These are phyloP conservation scores for Scleroderma bovista DNA, from an alignment of 768 basidiomycete genomes.

Conservation along the genomic window DNA sequence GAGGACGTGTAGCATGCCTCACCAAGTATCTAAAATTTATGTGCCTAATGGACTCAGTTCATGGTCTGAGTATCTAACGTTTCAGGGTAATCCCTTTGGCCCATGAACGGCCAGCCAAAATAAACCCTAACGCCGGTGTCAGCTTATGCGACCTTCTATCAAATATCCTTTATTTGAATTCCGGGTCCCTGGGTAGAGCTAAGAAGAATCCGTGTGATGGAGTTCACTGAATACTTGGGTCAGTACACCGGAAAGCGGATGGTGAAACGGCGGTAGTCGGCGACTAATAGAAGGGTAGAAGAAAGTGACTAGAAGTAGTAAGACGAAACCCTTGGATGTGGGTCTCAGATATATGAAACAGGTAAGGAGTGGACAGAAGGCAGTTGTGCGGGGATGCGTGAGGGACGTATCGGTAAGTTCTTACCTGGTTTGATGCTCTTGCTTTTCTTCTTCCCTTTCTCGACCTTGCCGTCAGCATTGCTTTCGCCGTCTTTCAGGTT, in stretches of 20 bases:
- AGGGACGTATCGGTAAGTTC: constrained; percentile 4
- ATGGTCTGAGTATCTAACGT: background rate
- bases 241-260: background rate
- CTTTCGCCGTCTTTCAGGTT: constrained; percentile 47
- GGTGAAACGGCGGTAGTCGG: no score
- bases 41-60: background rate
- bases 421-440: constrained; percentile 43
- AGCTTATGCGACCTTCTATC: constrained; percentile 16
- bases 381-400: background rate
- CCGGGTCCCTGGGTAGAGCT: constrained; percentile 88
- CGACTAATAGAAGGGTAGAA: background rate
- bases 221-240: constrained; percentile 45
- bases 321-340: no score
- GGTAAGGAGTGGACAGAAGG: no score
- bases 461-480: constrained; percentile 37
- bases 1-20: no score
- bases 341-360: no score
- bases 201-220: constrained; percentile 75
- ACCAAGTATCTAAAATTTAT: background rate
- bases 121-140: constrained; percentile 12
- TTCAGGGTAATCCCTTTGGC: background rate
- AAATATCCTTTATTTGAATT: constrained; percentile 79
- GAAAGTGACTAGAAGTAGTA: background rate
- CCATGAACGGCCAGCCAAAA: constrained; percentile 12
- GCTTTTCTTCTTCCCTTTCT: constrained; percentile 30